Percentiles rank a stretch among this genome's conserved stretches.
These are phyloP conservation scores for Haplosporangium gracile DNA, from an alignment of 192 early-diverging fungal species.

Conservation along the genomic window DNA sequence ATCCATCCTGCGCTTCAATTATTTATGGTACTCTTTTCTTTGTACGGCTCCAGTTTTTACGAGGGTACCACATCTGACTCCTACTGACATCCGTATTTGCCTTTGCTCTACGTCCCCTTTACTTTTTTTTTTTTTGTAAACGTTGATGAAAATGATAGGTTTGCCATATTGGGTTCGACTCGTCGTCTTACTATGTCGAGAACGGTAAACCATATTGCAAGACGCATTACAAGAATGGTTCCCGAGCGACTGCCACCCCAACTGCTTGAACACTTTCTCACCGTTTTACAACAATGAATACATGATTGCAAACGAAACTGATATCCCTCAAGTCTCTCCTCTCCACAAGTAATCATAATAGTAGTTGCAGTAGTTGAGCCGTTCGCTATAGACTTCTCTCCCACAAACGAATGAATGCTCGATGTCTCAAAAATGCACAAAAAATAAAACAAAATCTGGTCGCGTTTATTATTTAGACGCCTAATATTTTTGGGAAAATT, in stretches of 20 bases:
- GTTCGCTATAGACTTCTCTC: background rate
- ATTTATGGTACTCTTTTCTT: background rate
- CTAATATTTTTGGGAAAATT: background rate
- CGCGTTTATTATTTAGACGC: background rate
- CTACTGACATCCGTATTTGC: background rate
- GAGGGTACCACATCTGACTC: background rate
- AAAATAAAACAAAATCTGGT: background rate
- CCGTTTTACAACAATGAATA: background rate
- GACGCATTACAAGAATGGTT: slow-evolving; percentile 52
- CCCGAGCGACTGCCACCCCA: background rate
- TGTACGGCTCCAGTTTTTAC: background rate
- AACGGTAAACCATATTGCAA: slow-evolving; percentile 65
- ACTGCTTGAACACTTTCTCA: background rate
- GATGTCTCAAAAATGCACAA: background rate
- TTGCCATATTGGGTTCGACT: slow-evolving; percentile 60
- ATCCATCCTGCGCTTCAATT: background rate
- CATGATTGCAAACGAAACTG: background rate
- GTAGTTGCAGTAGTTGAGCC: background rate
- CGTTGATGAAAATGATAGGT: slow-evolving; percentile 27
- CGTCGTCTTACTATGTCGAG: slow-evolving; percentile 56
- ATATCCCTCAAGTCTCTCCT: background rate
- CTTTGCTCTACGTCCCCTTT: slow-evolving; percentile 5
- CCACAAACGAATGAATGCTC: background rate
- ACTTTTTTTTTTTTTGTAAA: background rate
- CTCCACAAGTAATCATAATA: slow-evolving; percentile 1